Evolutionary conservation across 805 yeast species (phyloP).

Genomic region (Saccharomyces jurei): DNA sequence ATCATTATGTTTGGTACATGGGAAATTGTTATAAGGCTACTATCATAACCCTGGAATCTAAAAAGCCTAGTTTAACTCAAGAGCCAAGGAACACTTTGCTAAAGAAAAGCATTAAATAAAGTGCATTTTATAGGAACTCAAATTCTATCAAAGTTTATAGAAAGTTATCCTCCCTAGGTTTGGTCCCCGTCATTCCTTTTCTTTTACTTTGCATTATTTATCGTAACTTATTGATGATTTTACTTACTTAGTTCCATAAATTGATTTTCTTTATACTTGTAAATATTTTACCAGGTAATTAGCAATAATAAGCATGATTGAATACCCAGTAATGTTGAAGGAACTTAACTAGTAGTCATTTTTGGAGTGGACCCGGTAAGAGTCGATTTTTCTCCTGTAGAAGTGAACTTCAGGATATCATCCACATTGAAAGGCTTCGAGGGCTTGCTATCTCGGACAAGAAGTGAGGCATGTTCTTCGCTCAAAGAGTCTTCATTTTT

Average conservation of each 20-base stretch:
- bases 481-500: slow-evolving; percentile 52
- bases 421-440: slow-evolving; percentile 30
- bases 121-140: background rate
- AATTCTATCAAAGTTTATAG: background rate
- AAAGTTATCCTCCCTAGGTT: background rate
- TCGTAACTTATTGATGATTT: background rate
- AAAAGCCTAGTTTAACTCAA: background rate
- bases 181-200: background rate
- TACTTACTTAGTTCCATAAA: background rate
- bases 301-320: background rate
- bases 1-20: slow-evolving; percentile 99
- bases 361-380: background rate
- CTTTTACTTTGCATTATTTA: background rate
- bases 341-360: background rate
- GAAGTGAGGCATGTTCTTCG: slow-evolving; percentile 4
- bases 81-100: background rate
- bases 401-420: slow-evolving; percentile 37
- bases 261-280: background rate
- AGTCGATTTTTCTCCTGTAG: slow-evolving; percentile 33
- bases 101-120: background rate
- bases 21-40: slow-evolving; percentile 70
- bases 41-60: slow-evolving; percentile 30
- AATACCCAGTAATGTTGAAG: background rate
- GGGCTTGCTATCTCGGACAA: slow-evolving; percentile 13
- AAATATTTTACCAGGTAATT: background rate